Evolutionary conservation across 2,329 filamentous ascomycete species (phyloP).

Genomic region (Beauveria varroae): DNA sequence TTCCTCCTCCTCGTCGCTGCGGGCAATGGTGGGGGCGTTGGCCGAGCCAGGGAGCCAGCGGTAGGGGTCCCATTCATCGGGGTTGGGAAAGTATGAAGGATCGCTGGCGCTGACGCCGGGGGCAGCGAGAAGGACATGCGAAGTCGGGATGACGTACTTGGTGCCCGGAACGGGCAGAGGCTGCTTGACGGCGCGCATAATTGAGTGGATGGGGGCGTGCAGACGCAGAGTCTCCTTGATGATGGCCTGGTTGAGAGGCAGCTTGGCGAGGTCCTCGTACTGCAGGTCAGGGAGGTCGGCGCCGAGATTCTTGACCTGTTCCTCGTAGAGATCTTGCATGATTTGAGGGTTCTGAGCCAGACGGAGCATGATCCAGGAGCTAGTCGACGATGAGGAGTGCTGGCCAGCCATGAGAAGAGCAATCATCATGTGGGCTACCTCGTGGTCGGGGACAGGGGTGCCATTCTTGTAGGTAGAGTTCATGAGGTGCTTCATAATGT

Average conservation of each 20-base stretch:
- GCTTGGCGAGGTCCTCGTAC: constrained; percentile 69
- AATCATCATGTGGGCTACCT: constrained; percentile 92
- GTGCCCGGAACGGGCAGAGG: constrained; percentile 80
- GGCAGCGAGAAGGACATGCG: constrained; percentile 75
- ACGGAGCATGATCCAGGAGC: constrained; percentile 76
- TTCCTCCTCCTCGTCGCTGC: constrained; percentile 54
- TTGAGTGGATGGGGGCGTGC: constrained; percentile 89
- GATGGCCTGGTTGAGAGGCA: constrained; percentile 75
- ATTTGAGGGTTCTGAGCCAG: constrained; percentile 72
- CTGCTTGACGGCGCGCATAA: constrained; percentile 84
- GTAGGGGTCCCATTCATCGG: constrained; percentile 79
- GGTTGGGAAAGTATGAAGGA: constrained; percentile 71
- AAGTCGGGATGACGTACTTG: constrained; percentile 72
- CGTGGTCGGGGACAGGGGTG: constrained; percentile 67
- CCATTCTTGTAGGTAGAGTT: constrained; percentile 79
- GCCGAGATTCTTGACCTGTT: constrained; percentile 70
- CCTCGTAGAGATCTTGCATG: constrained; percentile 72
- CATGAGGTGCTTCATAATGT: constrained; percentile 92
- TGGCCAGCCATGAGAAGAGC: constrained; percentile 87
- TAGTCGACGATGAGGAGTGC: constrained; percentile 79
- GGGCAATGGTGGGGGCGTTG: constrained; percentile 40
- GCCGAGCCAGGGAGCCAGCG: constrained; percentile 69
- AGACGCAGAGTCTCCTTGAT: constrained; percentile 89
- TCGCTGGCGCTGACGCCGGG: constrained; percentile 74
- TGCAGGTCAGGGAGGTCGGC: constrained; percentile 65